Evolutionary conservation across 257 asterid genomes (phyloP), one percentile per base, ranked within the genome.

Genomic region (Salvia hispanica): DNA sequence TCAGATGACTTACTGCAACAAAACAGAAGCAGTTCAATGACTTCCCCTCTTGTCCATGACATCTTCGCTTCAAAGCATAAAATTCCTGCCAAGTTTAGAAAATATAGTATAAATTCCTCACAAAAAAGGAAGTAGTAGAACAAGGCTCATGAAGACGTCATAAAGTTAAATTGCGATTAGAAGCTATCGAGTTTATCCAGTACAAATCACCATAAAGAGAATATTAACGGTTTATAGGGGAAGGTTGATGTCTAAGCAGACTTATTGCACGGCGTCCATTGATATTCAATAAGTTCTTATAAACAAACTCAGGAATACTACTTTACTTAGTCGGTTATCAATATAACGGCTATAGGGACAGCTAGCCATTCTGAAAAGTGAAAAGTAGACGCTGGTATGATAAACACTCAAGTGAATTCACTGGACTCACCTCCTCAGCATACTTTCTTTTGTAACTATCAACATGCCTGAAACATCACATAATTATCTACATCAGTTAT

Each of bases 21-120:
- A 87, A 82, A 85, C 98, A 92, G 69, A 83, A 84, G 84, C 97
- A 92, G 76, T 86, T 89, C 78, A 84, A 78, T 34, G 91, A 86
- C 62, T 83, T 92, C 67, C 96, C 92, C 54, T 85, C 91, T 83
- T 83, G 96, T 12, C 85, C 83, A 55, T 63, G 79, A 82, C 98
- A 92, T 79, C 96, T 87, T 57, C 84, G 82, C 81, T 88, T 92
- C 80, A 92, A 71, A 71, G 96, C 89, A 79, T 87, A 84, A 78
- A 89, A 92, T 79, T 92, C 98, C 98, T 92, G 88, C 62, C 75
- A 16, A 59, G 37, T 76, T 50, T 74, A 69, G 72, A 6, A 59
- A 72, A 69, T 13, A 66, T 81, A 72, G 70, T 62, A 48, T 11
- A 54, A 9, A 53, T 21, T 53, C 36, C 58, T 53, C 10, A 11